These are phyloP conservation scores for Mortierella sp. DNA, from an alignment of 371 early-diverging fungal species.

Conservation along the genomic window DNA sequence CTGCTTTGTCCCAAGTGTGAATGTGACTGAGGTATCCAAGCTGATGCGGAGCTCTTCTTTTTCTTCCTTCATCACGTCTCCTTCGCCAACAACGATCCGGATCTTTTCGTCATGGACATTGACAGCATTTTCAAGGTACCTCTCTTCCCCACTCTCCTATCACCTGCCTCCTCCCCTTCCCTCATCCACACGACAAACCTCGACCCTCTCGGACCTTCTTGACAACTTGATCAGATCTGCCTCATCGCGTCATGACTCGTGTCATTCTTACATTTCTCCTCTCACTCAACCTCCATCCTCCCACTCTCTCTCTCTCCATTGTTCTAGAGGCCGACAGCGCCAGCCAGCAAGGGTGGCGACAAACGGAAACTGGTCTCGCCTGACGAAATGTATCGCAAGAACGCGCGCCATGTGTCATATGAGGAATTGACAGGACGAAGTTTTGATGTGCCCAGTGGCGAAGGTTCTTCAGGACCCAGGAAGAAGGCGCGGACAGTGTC, in stretches of 20 bases:
- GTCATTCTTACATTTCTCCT: too few relatives aligned
- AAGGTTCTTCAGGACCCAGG: conserved; percentile 18
- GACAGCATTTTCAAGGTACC: conserved; percentile 79
- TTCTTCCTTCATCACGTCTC: too few relatives aligned
- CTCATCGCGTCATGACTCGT: too few relatives aligned
- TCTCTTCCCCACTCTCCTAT: too few relatives aligned
- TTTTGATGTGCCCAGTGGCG: conserved; percentile 33
- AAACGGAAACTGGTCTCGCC: conserved; percentile 46
- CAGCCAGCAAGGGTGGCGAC: conserved; percentile 30
- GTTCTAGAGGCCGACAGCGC: conserved; percentile 37
- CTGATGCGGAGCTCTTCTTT: too few relatives aligned
- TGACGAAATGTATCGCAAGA: conserved; percentile 48
- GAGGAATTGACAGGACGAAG: conserved; percentile 52
- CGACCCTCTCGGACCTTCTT: too few relatives aligned
- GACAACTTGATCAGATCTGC: too few relatives aligned
- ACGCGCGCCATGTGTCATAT: conserved; percentile 41
- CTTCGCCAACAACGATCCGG: background rate
- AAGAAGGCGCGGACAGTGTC: conserved; percentile 48
- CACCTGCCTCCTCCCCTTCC: too few relatives aligned
- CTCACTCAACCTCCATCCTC: too few relatives aligned
- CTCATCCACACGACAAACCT: too few relatives aligned
- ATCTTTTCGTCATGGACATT: conserved; percentile 69
- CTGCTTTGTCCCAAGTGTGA: too few relatives aligned
- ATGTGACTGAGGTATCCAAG: too few relatives aligned
- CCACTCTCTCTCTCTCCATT: background rate